Percentiles rank a stretch among this genome's conserved stretches.
Evolutionary conservation across 2,329 filamentous ascomycete genomes (phyloP).

Genomic region (Ramichloridium luteum): DNA sequence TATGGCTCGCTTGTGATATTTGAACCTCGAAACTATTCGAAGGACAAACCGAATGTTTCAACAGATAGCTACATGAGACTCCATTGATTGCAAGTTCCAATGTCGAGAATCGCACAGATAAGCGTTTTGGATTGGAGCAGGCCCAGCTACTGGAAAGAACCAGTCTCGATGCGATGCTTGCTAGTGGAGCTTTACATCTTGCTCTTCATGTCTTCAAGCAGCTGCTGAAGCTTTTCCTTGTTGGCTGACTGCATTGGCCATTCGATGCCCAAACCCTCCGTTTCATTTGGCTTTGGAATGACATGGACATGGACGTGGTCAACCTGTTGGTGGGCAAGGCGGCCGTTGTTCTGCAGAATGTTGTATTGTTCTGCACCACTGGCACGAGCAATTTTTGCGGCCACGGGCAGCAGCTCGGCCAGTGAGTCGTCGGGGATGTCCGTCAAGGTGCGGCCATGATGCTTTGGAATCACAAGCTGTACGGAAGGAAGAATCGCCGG

Average conservation of each 20-base stretch:
- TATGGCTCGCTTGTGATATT: no score
- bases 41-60: no score
- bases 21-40: no score
- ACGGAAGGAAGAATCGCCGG: no score
- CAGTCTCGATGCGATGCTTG: no score
- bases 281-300: constrained; percentile 85
- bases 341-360: constrained; percentile 90
- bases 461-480: constrained; percentile 91
- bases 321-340: constrained; percentile 81
- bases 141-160: no score
- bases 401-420: constrained; percentile 68
- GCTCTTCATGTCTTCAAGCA: constrained; percentile 72
- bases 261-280: constrained; percentile 63
- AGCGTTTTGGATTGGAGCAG: no score
- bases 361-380: constrained; percentile 75
- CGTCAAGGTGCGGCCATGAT: constrained; percentile 78
- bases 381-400: constrained; percentile 74
- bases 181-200: constrained; percentile 66
- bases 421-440: constrained; percentile 89
- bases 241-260: constrained; percentile 70
- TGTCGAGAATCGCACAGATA: no score
- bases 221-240: constrained; percentile 70
- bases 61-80: no score
- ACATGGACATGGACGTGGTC: constrained; percentile 87
- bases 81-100: no score